Percentiles rank a stretch among this genome's conserved stretches.
phyloP scores from a whole-genome alignment of 306 rosid species.

The Glycyrrhiza uralensis region DNA sequence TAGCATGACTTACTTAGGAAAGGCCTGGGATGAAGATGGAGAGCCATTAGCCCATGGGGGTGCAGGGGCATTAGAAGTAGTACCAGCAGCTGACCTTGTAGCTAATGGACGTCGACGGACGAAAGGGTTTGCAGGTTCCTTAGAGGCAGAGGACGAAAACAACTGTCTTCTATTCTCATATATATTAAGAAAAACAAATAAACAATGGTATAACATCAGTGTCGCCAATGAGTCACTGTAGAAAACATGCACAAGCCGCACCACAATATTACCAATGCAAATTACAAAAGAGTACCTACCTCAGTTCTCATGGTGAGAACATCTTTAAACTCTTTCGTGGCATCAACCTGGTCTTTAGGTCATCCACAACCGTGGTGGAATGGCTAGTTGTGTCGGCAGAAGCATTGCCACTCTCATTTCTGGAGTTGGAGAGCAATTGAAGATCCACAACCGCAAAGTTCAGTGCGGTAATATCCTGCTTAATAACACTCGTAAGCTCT shows the following conservation, averaged over 20 bases:
- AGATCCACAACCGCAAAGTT: conserved; percentile 95
- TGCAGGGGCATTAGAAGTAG: conserved; percentile 68
- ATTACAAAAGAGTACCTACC: conserved; percentile 34
- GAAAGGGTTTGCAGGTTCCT: conserved; percentile 88
- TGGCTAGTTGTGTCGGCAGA: conserved; percentile 87
- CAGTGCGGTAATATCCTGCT: conserved; percentile 90
- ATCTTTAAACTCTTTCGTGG: conserved; percentile 95
- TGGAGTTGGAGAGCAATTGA: conserved; percentile 63
- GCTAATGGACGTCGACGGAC: conserved; percentile 89
- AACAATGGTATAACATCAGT: too few species aligned
- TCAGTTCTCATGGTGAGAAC: conserved; percentile 96
- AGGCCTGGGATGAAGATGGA: background rate
- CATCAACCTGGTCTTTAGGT: conserved; percentile 85
- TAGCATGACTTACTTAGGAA: conserved; percentile 6
- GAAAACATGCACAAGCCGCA: background rate
- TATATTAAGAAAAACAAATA: conserved; percentile 8
- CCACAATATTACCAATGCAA: background rate
- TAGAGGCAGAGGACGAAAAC: conserved; percentile 72
- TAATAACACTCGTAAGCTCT: conserved; percentile 83
- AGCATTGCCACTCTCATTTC: conserved; percentile 64
- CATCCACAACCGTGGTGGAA: conserved; percentile 93
- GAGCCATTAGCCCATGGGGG: conserved; percentile 81
- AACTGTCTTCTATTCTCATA: conserved; percentile 85
- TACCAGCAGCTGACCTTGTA: conserved; percentile 60
- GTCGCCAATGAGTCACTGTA: background rate